These are phyloP conservation scores for Canavalia ensiformis DNA, from an alignment of 306 rosid species.

Conservation along the genomic window DNA sequence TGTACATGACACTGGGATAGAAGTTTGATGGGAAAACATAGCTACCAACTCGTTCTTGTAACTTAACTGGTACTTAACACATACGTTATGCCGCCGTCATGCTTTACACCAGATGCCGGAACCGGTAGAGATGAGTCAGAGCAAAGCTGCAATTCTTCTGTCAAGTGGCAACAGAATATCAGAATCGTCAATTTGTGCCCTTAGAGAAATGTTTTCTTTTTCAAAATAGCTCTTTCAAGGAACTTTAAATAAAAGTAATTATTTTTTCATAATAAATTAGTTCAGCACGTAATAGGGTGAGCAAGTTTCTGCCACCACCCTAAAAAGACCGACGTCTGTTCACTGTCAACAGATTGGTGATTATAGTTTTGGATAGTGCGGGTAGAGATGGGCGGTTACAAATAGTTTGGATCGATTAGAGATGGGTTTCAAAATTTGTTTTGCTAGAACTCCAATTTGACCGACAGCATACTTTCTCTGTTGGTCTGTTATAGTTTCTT, in stretches of 20 bases:
- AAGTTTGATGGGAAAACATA: not conserved
- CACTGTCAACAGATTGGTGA: too few relatives aligned
- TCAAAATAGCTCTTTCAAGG: not conserved
- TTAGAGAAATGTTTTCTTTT: not conserved
- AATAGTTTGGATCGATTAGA: too few relatives aligned
- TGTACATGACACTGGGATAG: not conserved
- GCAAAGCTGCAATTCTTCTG: too few relatives aligned
- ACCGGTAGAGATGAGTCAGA: not conserved
- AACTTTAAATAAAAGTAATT: not conserved
- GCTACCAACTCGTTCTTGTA: not conserved
- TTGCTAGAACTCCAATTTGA: too few relatives aligned
- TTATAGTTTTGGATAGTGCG: too few relatives aligned
- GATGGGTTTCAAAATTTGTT: too few relatives aligned
- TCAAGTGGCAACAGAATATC: too few relatives aligned
- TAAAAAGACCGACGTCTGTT: too few relatives aligned
- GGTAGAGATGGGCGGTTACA: too few relatives aligned
- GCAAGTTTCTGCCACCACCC: too few relatives aligned
- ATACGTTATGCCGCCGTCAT: not conserved
- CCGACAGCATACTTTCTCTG: too few relatives aligned
- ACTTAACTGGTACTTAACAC: not conserved
- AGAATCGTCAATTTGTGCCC: not conserved
- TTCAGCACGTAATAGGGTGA: not conserved
- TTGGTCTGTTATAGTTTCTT: too few relatives aligned
- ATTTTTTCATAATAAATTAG: not conserved
- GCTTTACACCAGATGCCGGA: not conserved